Base-by-base conservation (phyloP, 306 rosid species). In the Carpinus fangiana region DNA sequence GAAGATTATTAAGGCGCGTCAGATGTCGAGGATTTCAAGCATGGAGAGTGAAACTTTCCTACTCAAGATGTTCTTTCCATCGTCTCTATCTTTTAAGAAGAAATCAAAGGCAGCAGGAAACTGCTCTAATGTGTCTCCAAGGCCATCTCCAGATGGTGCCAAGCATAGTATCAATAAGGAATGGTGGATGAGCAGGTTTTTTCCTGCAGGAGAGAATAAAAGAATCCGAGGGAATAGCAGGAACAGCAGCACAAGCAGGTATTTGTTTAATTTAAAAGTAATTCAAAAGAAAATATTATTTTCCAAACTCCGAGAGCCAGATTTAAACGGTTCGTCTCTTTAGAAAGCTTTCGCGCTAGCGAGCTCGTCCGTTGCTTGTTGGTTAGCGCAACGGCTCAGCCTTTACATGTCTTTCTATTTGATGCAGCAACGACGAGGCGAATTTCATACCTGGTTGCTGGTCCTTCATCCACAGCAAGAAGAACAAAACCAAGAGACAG, bases 31-130 rank as follows among this genome's bases (percentile, higher is more conserved):
- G 72, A 76, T 61, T 61, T 82, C 65, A 81, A 86, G 96, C 83
- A 83, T 89, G 96, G 91, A 90, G 45, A 79, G 86, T 61, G 91
- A 88, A 79, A 83, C 80, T 28, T 86, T 90, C 79, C 82, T 83
- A 7, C 71, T 93, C 5, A 93, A 85, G 88, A 76, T 89, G 90
- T 89, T 86, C 83, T 85, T 89, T 65, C 96, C 96, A 70, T 82
- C 75, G 54, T 85, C 89, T 78, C 82, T 87, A 54, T 80, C 84
- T 67, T 78, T 80, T 60, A 69, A 73, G 84, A 90, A 83, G 93
- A 90, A 86, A 79, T 56, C 28, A 26, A 90, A 82, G 78, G 72
- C 70, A 23, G 79, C 67, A 76, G 79, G 73, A 76, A 84, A 62
- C 47, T 26, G 61, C 56, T 71, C 91, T 50, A 86, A 80, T 81